Evolutionary conservation across 129 eudicot species (phyloP).

Genomic region (Logfia minima): DNA sequence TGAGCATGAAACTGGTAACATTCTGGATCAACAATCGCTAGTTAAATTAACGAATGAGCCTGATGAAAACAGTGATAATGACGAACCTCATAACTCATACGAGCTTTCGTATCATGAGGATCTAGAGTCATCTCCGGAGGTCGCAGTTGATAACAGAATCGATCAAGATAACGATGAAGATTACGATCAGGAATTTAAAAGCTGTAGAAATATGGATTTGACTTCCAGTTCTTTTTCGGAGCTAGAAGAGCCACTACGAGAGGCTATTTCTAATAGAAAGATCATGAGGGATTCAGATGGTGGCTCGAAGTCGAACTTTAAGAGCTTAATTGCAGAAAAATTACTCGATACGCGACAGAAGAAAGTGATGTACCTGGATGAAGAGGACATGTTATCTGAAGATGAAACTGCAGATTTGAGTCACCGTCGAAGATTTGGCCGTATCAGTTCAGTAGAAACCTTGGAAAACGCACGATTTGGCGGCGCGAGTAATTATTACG

Average conservation of each 20-base stretch:
- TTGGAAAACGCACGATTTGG: constrained; percentile 34
- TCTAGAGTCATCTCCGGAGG: constrained; percentile 29
- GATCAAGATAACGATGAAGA: not conserved
- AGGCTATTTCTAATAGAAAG: constrained; percentile 22
- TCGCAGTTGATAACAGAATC: constrained; percentile 16
- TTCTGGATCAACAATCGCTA: constrained; percentile 20
- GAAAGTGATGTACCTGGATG: constrained; percentile 21
- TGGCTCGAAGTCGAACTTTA: constrained; percentile 26
- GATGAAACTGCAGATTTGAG: constrained; percentile 27
- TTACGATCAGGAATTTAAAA: constrained; percentile 13
- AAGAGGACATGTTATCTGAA: constrained; percentile 38
- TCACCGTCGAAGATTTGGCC: constrained; percentile 33
- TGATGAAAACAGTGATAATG: constrained; percentile 4
- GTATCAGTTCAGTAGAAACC: constrained; percentile 41
- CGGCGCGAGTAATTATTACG: constrained; percentile 36
- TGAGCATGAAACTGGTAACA: constrained; percentile 18
- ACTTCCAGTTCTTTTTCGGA: constrained; percentile 15
- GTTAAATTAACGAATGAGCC: constrained; percentile 17
- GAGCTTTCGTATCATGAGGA: constrained; percentile 33
- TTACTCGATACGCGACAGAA: constrained; percentile 24
- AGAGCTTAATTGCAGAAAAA: constrained; percentile 39
- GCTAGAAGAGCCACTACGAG: constrained; percentile 27
- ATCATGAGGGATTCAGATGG: constrained; percentile 29
- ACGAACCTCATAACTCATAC: constrained; percentile 25
- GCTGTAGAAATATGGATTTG: constrained; percentile 25